These are phyloP conservation scores for Bruguiera hainesii DNA, from an alignment of 441 rosid species.

Conservation along the genomic window DNA sequence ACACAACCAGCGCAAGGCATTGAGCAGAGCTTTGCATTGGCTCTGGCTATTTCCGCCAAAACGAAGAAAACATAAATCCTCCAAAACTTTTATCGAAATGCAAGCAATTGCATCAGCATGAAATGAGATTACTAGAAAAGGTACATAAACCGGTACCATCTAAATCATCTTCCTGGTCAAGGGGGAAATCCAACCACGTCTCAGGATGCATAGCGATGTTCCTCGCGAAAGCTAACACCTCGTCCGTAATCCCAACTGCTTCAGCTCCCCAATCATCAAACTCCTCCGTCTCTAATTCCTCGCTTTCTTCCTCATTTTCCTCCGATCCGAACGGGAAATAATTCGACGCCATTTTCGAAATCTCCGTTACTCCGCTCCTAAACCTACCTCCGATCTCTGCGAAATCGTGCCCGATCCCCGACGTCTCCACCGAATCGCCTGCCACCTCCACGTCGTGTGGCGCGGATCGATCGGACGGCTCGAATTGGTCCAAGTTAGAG, in stretches of 20 bases:
- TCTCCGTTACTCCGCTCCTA: slow-evolving; percentile 55
- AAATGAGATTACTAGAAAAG: neutral
- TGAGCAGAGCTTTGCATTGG: no score
- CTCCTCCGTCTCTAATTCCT: slow-evolving; percentile 43
- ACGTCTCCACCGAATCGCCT: slow-evolving; percentile 36
- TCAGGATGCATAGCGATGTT: slow-evolving; percentile 83
- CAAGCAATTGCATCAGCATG: neutral
- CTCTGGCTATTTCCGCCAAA: no score
- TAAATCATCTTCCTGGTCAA: slow-evolving; percentile 58
- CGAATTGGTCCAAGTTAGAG: neutral
- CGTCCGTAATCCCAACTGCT: slow-evolving; percentile 73
- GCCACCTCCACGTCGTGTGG: slow-evolving; percentile 18
- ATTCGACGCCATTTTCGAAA: slow-evolving; percentile 78
- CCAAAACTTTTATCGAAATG: neutral
- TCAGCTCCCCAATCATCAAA: slow-evolving; percentile 37
- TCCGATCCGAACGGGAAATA: slow-evolving; percentile 60
- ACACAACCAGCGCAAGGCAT: no score
- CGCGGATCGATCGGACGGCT: slow-evolving; percentile 1
- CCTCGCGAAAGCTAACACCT: slow-evolving; percentile 65
- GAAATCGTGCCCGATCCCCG: slow-evolving; percentile 64
- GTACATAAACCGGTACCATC: slow-evolving; percentile 42
- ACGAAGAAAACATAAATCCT: no score
- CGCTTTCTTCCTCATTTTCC: slow-evolving; percentile 25
- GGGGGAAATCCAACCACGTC: slow-evolving; percentile 93
- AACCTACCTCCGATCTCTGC: slow-evolving; percentile 77